phyloP scores from a whole-genome alignment of 1,284 basidiomycete species.

The Boletus chippewaensis region DNA sequence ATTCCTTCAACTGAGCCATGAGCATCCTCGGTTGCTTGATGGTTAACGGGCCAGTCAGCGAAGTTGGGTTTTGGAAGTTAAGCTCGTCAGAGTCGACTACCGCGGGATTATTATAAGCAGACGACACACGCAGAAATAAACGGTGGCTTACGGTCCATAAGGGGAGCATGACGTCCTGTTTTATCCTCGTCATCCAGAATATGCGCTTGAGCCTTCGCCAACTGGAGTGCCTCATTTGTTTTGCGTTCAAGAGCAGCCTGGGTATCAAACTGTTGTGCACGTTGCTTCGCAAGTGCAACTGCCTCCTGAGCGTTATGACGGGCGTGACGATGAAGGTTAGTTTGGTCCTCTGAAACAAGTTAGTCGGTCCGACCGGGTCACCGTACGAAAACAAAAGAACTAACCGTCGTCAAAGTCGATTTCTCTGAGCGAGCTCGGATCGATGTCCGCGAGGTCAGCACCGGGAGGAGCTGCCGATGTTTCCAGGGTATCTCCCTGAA shows the following conservation, averaged over 20 bases:
- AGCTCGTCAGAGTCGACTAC: constrained; percentile 93
- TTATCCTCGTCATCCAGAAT: constrained; percentile 44
- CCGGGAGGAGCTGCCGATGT: constrained; percentile 46
- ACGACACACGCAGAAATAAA: background rate
- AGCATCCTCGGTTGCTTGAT: constrained; percentile 95
- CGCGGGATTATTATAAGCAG: constrained; percentile 2
- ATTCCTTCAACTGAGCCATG: constrained; percentile 96
- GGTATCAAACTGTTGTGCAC: constrained; percentile 82
- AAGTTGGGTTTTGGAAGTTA: constrained; percentile 98
- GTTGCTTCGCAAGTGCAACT: constrained; percentile 72
- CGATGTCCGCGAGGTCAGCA: constrained; percentile 50
- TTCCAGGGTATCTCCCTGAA: constrained; percentile 66
- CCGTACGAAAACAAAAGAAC: constrained; percentile 17
- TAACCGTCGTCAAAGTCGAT: constrained; percentile 93
- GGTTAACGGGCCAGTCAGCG: constrained; percentile 80
- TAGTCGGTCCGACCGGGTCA: constrained; percentile 1
- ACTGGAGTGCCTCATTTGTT: constrained; percentile 66
- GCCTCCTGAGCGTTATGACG: constrained; percentile 88
- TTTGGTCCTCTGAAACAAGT: constrained; percentile 62
- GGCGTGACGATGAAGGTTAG: constrained; percentile 86
- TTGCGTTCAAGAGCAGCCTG: constrained; percentile 76
- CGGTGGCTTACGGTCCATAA: constrained; percentile 60
- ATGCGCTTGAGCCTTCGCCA: constrained; percentile 62
- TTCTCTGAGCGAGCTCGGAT: constrained; percentile 55
- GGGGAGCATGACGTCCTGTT: constrained; percentile 28